These are phyloP conservation scores for Sporothrix euskadiensis DNA, from an alignment of 2,329 filamentous ascomycete species.

Conservation along the genomic window DNA sequence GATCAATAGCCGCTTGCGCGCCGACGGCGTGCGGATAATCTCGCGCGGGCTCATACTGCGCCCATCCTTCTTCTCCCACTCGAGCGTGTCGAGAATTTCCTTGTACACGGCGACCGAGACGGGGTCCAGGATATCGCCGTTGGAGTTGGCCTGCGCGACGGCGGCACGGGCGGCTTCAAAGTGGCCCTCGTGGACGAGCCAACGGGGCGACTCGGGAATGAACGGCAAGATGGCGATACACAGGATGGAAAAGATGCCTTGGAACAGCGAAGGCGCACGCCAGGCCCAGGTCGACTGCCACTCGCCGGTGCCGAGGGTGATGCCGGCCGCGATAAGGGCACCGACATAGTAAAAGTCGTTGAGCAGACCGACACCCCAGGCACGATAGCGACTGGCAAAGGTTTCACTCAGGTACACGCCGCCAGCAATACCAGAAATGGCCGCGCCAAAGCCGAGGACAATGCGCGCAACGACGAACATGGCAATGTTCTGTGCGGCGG, in stretches of 20 bases:
- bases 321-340: slow-evolving; percentile 49
- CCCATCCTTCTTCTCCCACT: slow-evolving; percentile 47
- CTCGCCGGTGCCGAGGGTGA: slow-evolving; percentile 42
- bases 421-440: slow-evolving; percentile 33
- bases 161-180: slow-evolving; percentile 45
- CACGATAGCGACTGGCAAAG: slow-evolving; percentile 48
- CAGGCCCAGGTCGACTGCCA: slow-evolving; percentile 33
- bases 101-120: slow-evolving; percentile 45
- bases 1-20: slow-evolving; percentile 44
- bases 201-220: slow-evolving; percentile 50
- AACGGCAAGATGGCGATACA: slow-evolving; percentile 30
- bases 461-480: slow-evolving; percentile 37
- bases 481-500: slow-evolving; percentile 34
- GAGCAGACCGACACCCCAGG: slow-evolving; percentile 43
- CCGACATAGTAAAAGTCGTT: slow-evolving; percentile 42
- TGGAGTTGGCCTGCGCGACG: slow-evolving; percentile 47
- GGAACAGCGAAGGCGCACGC: slow-evolving; percentile 34
- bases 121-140: slow-evolving; percentile 46
- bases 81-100: slow-evolving; percentile 50
- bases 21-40: slow-evolving; percentile 41
- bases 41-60: slow-evolving; percentile 41
- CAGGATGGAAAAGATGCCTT: slow-evolving; percentile 33
- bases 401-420: slow-evolving; percentile 50
- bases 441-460: slow-evolving; percentile 40
- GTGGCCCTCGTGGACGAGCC: slow-evolving; percentile 46